Conservation (phyloP, 345 rosid species). For the Acer yangbiense region DNA sequence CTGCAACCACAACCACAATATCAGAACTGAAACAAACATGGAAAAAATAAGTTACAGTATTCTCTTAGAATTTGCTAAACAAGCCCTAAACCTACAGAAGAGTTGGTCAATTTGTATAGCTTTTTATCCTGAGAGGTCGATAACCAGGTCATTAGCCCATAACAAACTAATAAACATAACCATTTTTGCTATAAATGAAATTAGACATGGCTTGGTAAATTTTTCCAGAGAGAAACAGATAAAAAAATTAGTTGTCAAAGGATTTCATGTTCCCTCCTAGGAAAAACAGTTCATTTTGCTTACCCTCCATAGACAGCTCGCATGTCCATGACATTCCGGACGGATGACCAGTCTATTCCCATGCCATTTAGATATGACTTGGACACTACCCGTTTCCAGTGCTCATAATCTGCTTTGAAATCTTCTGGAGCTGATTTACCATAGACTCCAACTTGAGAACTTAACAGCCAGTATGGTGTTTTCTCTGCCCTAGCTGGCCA, state of each 20-base stretch:
- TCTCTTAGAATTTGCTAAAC: not conserved
- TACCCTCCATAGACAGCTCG: constrained; percentile 95
- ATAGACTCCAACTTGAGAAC: constrained; percentile 86
- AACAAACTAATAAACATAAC: not conserved
- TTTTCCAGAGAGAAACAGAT: too few species aligned
- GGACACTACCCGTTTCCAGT: constrained; percentile 90
- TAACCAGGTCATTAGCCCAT: not conserved
- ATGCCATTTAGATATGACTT: constrained; percentile 79
- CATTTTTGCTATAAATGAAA: too few species aligned
- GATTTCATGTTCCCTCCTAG: not conserved
- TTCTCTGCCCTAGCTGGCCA: constrained; percentile 89
- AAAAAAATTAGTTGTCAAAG: not conserved
- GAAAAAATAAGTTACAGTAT: constrained; percentile 2
- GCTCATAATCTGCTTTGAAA: constrained; percentile 69
- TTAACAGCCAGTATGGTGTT: constrained; percentile 83
- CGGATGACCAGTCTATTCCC: constrained; percentile 83
- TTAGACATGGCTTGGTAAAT: too few species aligned
- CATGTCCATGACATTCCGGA: constrained; percentile 98
- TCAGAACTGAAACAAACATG: constrained; percentile 15
- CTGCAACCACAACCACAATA: constrained; percentile 44
- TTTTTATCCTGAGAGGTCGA: not conserved
- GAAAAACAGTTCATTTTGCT: constrained; percentile 22
- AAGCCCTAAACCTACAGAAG: not conserved
- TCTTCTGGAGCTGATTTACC: constrained; percentile 94
- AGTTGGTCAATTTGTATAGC: not conserved